Percentiles rank a stretch among this genome's conserved stretches.
Evolutionary conservation across 1,284 basidiomycete species (phyloP).

Genomic region (Puccinia triticina): DNA sequence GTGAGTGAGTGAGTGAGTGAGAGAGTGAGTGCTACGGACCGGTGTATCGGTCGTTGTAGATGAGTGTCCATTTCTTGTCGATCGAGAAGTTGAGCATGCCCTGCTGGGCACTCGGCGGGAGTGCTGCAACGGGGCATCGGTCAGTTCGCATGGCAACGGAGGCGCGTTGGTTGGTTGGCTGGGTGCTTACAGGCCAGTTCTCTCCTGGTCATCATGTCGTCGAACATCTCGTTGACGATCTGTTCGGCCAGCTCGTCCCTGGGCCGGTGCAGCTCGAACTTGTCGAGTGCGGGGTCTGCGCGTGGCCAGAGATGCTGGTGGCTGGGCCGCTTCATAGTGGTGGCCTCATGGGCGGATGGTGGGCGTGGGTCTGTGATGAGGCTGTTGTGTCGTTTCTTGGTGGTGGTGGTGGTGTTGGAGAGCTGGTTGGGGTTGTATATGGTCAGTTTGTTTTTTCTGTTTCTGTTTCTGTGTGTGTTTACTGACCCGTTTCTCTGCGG

Average conservation of each 20-base stretch:
- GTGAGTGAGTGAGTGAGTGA: not conserved
- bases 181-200: conserved; percentile 49
- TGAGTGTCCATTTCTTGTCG: conserved; percentile 50
- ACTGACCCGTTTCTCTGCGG: not conserved
- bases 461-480: not conserved
- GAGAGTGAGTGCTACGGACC: not conserved
- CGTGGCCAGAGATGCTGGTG: conserved; percentile 30
- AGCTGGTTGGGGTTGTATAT: not conserved
- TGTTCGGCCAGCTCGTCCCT: conserved; percentile 27
- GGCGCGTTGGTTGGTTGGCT: not conserved
- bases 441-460: too few relatives aligned
- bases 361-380: not conserved
- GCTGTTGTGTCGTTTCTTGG: too few relatives aligned
- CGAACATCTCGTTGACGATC: conserved; percentile 49
- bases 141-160: not conserved
- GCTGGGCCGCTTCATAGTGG: too few relatives aligned
- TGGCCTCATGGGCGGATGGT: too few relatives aligned
- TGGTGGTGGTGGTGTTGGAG: not conserved
- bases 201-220: conserved; percentile 47
- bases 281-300: conserved; percentile 35
- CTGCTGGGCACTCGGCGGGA: conserved; percentile 42
- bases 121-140: not conserved
- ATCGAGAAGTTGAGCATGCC: conserved; percentile 50
- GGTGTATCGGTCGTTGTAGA: conserved; percentile 48
- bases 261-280: conserved; percentile 35